Percentiles rank a stretch among this genome's conserved stretches.
Conservation (phyloP, 208 protist genomes). For the Trypanosoma brucei region DNA sequence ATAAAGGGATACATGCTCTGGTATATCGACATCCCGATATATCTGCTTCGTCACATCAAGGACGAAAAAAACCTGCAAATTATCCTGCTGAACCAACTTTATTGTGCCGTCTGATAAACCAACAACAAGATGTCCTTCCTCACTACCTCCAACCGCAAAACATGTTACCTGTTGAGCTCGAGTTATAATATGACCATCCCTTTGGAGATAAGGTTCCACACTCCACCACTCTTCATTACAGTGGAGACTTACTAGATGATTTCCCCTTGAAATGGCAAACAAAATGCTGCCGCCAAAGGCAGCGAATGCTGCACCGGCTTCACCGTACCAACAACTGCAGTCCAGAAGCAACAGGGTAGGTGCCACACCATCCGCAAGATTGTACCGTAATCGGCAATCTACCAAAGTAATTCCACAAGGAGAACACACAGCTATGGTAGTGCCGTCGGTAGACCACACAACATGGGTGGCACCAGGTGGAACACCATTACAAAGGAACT, state of each 20-base stretch:
- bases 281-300: slow-evolving; percentile 27
- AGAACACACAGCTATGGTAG: slow-evolving; percentile 18
- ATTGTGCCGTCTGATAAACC: slow-evolving; percentile 57
- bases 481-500: slow-evolving; percentile 15
- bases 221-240: slow-evolving; percentile 8
- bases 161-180: slow-evolving; percentile 31
- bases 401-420: slow-evolving; percentile 17
- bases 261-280: slow-evolving; percentile 24
- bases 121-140: slow-evolving; percentile 39
- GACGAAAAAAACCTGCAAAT: slow-evolving; percentile 35
- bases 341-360: slow-evolving; percentile 16
- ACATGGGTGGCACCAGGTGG: slow-evolving; percentile 9
- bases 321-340: slow-evolving; percentile 34
- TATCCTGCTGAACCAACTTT: slow-evolving; percentile 52
- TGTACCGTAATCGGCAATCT: slow-evolving; percentile 15
- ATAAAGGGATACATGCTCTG: neutral
- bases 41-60: slow-evolving; percentile 22
- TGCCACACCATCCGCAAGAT: neutral
- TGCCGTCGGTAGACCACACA: slow-evolving; percentile 23
- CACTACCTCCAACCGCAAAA: slow-evolving; percentile 30
- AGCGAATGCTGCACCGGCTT: slow-evolving; percentile 16
- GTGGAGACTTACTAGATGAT: slow-evolving; percentile 38
- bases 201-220: slow-evolving; percentile 19
- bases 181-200: slow-evolving; percentile 64
- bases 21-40: neutral